These are phyloP conservation scores for Euphorbia schlechtendalii DNA, from an alignment of 441 rosid species.

Conservation along the genomic window DNA sequence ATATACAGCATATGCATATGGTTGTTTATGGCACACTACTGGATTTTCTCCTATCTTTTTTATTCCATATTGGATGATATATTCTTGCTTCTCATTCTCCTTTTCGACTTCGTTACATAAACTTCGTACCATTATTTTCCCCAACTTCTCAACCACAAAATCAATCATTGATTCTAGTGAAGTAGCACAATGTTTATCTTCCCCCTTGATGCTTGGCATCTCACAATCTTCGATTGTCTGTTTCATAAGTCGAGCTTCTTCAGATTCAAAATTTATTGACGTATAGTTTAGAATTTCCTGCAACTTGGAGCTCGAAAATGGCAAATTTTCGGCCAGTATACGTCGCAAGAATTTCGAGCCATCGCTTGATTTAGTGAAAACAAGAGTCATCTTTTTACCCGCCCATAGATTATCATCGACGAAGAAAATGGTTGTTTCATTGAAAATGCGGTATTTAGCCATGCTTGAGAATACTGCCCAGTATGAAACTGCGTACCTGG, in stretches of 20 bases:
- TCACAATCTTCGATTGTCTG: conserved; percentile 1
- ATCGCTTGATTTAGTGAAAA: background rate
- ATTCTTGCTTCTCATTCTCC: background rate
- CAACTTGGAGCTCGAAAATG: conserved; percentile 3
- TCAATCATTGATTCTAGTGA: background rate
- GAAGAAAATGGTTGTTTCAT: too few relatives aligned
- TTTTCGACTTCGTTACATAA: background rate
- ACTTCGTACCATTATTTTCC: background rate
- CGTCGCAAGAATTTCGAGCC: background rate
- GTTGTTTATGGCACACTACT: conserved; percentile 6
- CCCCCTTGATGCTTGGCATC: background rate
- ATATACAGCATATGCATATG: conserved; percentile 4
- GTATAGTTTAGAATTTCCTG: conserved; percentile 1
- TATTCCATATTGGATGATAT: background rate
- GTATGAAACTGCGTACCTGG: too few relatives aligned
- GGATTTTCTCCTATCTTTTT: background rate
- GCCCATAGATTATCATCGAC: background rate
- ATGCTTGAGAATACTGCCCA: too few relatives aligned
- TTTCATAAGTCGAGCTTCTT: background rate
- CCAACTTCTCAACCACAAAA: background rate
- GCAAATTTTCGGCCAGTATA: background rate
- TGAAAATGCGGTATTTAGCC: too few relatives aligned
- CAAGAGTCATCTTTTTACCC: background rate
- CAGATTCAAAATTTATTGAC: background rate
- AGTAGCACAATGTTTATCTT: conserved; percentile 1